A percentile compares a stretch with the other conserved stretches of the same genome.
phyloP scores from a whole-genome alignment of 2,329 filamentous ascomycete species.

The Chaetomiaceae sp. region DNA sequence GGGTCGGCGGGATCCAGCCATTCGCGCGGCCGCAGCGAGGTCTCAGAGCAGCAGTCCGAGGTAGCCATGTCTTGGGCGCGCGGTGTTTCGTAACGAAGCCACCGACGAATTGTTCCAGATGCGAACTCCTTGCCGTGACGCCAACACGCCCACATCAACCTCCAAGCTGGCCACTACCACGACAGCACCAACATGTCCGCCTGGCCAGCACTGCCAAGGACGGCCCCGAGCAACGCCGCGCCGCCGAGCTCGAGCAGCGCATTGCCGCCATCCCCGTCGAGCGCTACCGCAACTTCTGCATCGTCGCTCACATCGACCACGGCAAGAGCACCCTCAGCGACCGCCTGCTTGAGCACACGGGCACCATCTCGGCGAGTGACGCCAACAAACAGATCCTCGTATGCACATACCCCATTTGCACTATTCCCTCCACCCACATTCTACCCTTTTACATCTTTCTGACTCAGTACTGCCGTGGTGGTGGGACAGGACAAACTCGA shows the following conservation, averaged over 20 bases:
- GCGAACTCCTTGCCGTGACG: too few relatives aligned
- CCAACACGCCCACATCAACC: not conserved
- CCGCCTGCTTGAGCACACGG: constrained; percentile 84
- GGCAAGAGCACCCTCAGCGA: constrained; percentile 96
- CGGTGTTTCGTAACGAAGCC: too few relatives aligned
- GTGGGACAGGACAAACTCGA: constrained; percentile 74
- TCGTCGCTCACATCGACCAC: constrained; percentile 98
- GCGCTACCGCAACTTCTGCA: constrained; percentile 91
- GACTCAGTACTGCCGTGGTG: not conserved
- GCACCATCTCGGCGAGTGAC: constrained; percentile 76
- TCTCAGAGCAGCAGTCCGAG: constrained; percentile 2
- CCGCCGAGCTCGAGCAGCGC: constrained; percentile 45
- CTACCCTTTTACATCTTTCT: not conserved
- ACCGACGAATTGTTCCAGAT: too few relatives aligned
- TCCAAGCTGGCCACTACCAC: not conserved
- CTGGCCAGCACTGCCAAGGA: constrained; percentile 12
- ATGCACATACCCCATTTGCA: constrained; percentile 5
- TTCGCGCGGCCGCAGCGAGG: not conserved
- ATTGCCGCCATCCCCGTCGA: constrained; percentile 72
- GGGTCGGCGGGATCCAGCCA: not conserved
- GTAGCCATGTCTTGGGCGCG: too few relatives aligned
- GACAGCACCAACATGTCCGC: constrained; percentile 9
- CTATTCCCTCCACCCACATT: not conserved
- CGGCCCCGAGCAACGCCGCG: constrained; percentile 18
- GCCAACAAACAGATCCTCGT: constrained; percentile 85